phyloP scores from a whole-genome alignment of 1,284 basidiomycete species.

The Ustilago lituana region DNA sequence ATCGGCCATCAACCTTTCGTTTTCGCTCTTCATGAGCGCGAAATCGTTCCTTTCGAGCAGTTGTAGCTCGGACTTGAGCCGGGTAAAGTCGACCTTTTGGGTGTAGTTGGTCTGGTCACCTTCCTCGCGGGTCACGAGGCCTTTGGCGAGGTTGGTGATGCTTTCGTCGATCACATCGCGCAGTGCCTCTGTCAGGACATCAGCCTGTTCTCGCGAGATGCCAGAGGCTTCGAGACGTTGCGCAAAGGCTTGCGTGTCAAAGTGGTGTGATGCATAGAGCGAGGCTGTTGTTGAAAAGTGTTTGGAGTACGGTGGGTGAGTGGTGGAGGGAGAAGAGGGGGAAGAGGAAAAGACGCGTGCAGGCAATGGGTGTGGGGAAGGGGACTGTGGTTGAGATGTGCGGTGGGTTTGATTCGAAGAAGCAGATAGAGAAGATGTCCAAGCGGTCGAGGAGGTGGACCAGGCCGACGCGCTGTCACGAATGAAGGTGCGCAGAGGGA shows the following conservation, averaged over 20 bases:
- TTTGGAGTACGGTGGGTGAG: constrained; percentile 22
- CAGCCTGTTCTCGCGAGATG: constrained; percentile 62
- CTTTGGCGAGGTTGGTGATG: constrained; percentile 58
- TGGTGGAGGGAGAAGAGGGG: constrained; percentile 6
- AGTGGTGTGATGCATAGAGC: constrained; percentile 48
- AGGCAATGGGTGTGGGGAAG: constrained; percentile 24
- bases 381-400: constrained; percentile 1
- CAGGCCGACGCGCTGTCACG: constrained; percentile 29
- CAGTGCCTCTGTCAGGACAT: constrained; percentile 61
- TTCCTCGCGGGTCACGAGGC: constrained; percentile 63
- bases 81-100: constrained; percentile 85
- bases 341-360: constrained; percentile 25
- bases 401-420: background rate
- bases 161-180: constrained; percentile 65
- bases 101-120: constrained; percentile 64
- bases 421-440: constrained; percentile 21
- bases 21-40: constrained; percentile 93
- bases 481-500: constrained; percentile 21
- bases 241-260: constrained; percentile 65
- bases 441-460: constrained; percentile 26
- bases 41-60: constrained; percentile 97
- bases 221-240: constrained; percentile 64
- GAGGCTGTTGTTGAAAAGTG: constrained; percentile 42
- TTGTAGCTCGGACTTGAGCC: constrained; percentile 94
- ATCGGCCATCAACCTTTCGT: constrained; percentile 88